These are phyloP conservation scores for Myriosclerotinia scirpicola DNA, from an alignment of 2,329 filamentous ascomycete species.

Conservation along the genomic window DNA sequence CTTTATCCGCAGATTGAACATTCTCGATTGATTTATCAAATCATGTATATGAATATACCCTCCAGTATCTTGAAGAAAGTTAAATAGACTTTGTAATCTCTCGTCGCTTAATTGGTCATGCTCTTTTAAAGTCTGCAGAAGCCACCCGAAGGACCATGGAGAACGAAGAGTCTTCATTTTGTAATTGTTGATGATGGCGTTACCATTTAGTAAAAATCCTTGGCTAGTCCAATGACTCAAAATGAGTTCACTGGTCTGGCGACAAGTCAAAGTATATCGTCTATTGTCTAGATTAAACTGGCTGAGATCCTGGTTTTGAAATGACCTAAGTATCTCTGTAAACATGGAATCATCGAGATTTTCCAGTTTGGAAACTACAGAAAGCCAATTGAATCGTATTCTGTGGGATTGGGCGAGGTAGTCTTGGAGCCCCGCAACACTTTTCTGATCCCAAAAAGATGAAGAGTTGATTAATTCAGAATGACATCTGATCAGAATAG, in stretches of 20 bases:
- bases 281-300: neutral
- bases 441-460: neutral
- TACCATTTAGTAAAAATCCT: conserved; percentile 22
- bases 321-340: conserved; percentile 20
- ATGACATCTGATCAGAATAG: conserved; percentile 20
- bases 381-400: conserved; percentile 30
- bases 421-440: neutral
- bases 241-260: conserved; percentile 22
- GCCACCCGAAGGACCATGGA: neutral
- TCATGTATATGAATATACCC: neutral
- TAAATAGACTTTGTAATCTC: conserved; percentile 25
- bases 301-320: conserved; percentile 2
- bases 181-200: conserved; percentile 20
- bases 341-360: conserved; percentile 24
- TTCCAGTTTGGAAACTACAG: conserved; percentile 26
- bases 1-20: neutral
- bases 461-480: neutral
- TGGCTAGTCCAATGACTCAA: conserved; percentile 34
- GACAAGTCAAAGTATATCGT: conserved; percentile 14
- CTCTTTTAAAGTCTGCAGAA: conserved; percentile 11
- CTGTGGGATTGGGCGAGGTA: conserved; percentile 11
- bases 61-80: conserved; percentile 7
- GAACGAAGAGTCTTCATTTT: neutral
- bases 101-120: conserved; percentile 22
- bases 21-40: conserved; percentile 7